Base-by-base conservation (phyloP, 306 rosid species). In the Sphenostylis stenocarpa region DNA sequence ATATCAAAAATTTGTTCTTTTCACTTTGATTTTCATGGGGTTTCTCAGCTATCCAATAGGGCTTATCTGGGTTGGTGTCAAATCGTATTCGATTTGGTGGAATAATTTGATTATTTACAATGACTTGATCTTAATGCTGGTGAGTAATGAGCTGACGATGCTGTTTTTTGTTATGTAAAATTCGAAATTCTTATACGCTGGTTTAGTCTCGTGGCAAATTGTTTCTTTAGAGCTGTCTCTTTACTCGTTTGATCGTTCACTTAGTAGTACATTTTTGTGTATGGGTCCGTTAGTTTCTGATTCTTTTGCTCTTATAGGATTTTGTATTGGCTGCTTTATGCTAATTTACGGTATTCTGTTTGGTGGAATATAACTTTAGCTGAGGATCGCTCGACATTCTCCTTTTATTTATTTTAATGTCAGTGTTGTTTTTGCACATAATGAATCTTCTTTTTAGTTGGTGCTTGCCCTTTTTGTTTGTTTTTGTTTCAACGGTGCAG, bases 231-330 rank as follows among this genome's bases (percentile, higher is more conserved):
- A 70, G 39, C 55, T 81, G 43, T 7, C 56, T 66, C 48, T 84
- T 69, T 36, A 39, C 77, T 64, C 52, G 43, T 84, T 78, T 72
- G 73, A 38, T 83, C 49, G 78, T 74, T 78, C 65, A 56, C n/a
- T 34, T 64, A 34, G 24, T 60, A 48, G 31, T 56, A n/a, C 60
- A 81, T 81, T 82, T 87, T 77, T 52, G 58, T 81, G 39, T 83
- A 15, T 85, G 89, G 93, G 90, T 83, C 90, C 86, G 74, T 67
- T 73, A 71, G 96, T 84, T 92, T 95, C 92, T 82, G 92, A 95
- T 92, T 89, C 97, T 88, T 53, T 53, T 85, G 82, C 78, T 80
- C 82, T 78, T 78, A 77, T 79, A 80, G 77, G 71, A 85, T 75
- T 87, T 14, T 86, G 80, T 81, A 85, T 80, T 78, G 88, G 83